Conservation (phyloP, 1,139 yeast species). For the Entelexis sorbosivorans region DNA sequence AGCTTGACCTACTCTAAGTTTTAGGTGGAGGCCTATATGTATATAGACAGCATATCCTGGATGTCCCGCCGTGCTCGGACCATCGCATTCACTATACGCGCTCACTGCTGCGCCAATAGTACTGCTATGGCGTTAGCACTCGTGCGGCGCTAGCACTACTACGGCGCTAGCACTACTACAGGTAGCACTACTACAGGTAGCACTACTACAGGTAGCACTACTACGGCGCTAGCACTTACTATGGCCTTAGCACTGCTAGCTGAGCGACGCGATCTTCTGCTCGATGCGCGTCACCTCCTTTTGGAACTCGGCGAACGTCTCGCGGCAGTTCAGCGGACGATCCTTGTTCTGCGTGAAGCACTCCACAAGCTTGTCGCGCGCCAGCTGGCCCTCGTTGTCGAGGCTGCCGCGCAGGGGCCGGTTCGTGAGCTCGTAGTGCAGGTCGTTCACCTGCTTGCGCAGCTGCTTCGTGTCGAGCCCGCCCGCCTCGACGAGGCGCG, state of each 20-base stretch:
- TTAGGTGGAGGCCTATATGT: too few species aligned
- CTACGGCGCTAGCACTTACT: too few species aligned
- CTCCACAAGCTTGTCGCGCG: conserved; percentile 48
- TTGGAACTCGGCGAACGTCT: conserved; percentile 48
- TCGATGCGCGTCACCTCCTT: conserved; percentile 17
- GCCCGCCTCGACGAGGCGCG: conserved; percentile 24
- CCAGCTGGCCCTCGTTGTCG: conserved; percentile 32
- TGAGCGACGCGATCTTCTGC: conserved; percentile 9
- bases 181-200: too few species aligned
- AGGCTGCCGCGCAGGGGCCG: conserved; percentile 33
- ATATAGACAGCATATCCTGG: too few species aligned
- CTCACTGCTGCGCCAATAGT: too few species aligned
- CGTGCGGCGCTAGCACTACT: too few species aligned
- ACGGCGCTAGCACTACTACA: too few species aligned
- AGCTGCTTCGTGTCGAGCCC: conserved; percentile 24
- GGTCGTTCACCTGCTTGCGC: conserved; percentile 36
- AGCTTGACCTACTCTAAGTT: too few species aligned
- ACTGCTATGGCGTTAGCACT: too few species aligned
- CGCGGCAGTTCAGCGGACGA: conserved; percentile 78
- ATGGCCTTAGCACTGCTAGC: not conserved
- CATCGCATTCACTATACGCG: too few species aligned
- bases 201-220: too few species aligned
- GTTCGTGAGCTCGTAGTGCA: conserved; percentile 34
- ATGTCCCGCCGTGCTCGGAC: too few species aligned
- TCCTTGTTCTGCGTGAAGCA: conserved; percentile 64